Conservation (phyloP, 2,329 filamentous ascomycete genomes). For the Dactylella cylindrospora region DNA sequence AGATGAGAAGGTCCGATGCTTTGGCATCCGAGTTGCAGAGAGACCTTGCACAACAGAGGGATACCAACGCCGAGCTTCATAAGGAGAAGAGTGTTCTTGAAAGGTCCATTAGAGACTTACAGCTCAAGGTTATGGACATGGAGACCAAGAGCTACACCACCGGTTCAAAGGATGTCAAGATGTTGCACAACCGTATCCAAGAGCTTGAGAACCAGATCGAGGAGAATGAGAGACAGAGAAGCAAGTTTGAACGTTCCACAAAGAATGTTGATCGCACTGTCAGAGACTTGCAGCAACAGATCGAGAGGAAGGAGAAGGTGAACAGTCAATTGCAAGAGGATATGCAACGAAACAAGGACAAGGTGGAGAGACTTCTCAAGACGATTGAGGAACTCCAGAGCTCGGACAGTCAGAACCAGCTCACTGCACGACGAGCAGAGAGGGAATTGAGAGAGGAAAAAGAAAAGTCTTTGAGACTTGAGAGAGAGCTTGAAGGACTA, state of each 20-base stretch:
- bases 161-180: constrained; percentile 90
- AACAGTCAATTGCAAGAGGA: constrained; percentile 80
- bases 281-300: constrained; percentile 86
- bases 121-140: constrained; percentile 84
- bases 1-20: constrained; percentile 93
- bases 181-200: constrained; percentile 89
- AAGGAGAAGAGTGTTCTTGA: constrained; percentile 88
- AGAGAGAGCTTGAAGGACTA: constrained; percentile 82
- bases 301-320: constrained; percentile 89
- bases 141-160: constrained; percentile 97
- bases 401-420: constrained; percentile 76
- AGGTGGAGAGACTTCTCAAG: constrained; percentile 81
- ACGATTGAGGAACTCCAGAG: constrained; percentile 94
- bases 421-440: constrained; percentile 80
- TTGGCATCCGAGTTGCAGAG: constrained; percentile 86
- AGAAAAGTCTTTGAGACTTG: constrained; percentile 77
- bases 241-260: constrained; percentile 78
- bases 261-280: constrained; percentile 92
- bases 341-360: constrained; percentile 80
- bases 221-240: constrained; percentile 74
- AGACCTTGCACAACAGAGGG: constrained; percentile 82
- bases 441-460: constrained; percentile 85
- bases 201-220: constrained; percentile 92
- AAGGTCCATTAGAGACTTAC: constrained; percentile 85
- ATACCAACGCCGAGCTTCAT: constrained; percentile 76